Base-by-base conservation (phyloP, 352 stramenopile genomes). In the Globisporangium polare region DNA sequence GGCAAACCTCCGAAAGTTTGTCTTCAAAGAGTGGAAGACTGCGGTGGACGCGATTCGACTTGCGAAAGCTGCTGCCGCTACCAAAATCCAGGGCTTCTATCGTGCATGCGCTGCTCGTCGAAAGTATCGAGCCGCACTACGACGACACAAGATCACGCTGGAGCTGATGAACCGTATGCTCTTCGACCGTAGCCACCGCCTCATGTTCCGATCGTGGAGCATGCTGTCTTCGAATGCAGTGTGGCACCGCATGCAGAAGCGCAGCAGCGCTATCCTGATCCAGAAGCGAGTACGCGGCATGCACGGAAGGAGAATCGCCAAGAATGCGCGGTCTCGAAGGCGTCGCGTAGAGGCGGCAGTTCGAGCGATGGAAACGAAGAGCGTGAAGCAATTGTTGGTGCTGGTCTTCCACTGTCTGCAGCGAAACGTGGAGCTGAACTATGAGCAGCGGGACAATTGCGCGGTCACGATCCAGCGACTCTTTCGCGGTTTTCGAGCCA, bases 161-260 rank as follows among this genome's bases (percentile, higher is more conserved):
- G 71, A 77, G 17, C 65, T 82, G 26, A 87, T 88, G 75, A 69
- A 83, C 42, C 58, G 58, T 0, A 68, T 89, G 37, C 24, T 88
- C 17, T 73, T 66, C 9, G 70, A 76, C 37, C 78, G 75, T 6
- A 71, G 31, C 8, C 61, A 67, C 9, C 68, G 74, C 20, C 54
- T 46, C 15, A 27, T 88, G 17, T 39, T 69, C 12, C 58, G 12
- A 22, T 66, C 31, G 17, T 90, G 78, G 81, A 73, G 59, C 2
- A 66, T 68, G 20, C 54, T 90, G 3, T 64, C 67, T 18, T 74
- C 71, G 18, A 74, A 89, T 27, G 75, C 81, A n/a, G n/a, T 89
- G 10, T 76, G 63, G 52, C 70, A 72, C 54, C 73, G 69, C 6
- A 67, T 84, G 18, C 67, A 63, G 29, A 90, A 89, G 47, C 61